Evolutionary conservation across 129 eudicot species (phyloP), one percentile per base, ranked within the genome.

Genomic region (Centella asiatica): DNA sequence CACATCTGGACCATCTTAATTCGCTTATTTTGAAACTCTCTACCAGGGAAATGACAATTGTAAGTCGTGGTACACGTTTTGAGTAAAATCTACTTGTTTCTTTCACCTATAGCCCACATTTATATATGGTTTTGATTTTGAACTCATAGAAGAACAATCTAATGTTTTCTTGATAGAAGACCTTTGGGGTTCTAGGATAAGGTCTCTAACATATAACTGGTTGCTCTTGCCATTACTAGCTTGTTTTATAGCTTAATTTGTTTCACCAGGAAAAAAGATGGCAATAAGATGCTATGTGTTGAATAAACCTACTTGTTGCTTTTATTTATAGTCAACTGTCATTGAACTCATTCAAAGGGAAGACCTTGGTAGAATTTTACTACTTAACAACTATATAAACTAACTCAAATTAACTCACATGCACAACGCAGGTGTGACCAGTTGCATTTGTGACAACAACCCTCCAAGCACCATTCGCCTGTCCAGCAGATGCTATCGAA

Each of bases 381-480:
- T 7, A 23, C 23, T 31, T 19, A 32, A 5, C 39, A 28, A 36
- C 10, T 2, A 52, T 28, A 51, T 19, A 11, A 49, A 18, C 12
- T 5, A 63, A 23, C n/a, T n/a, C n/a, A 55, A 11, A 64, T 14
- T 9, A 20, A 78, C 99, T 84, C 79, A 93, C 99, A 70, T 87
- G 86, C 55, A 87, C 96, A 44, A 85, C 64, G 58, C 96, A 93
- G 53, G 99, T 93, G 77, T 93, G 99, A 69, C 99, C 99, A 1
- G 95, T 88, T 57, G 85, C 99, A 71, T 87, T 87, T n/a, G 94
- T 68, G 46, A 87, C 89, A 62, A 80, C 90, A 10, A 93, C 83
- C 74, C 99, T 85, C 99, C 99, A 93, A 11, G 89, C 88, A 70
- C 99, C 99, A 36, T 82, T 83, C 57, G 96, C 90, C 70, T 74